Conservation (phyloP, 176 grass and related monocot species). For the Bolboschoenus planiculmis region DNA sequence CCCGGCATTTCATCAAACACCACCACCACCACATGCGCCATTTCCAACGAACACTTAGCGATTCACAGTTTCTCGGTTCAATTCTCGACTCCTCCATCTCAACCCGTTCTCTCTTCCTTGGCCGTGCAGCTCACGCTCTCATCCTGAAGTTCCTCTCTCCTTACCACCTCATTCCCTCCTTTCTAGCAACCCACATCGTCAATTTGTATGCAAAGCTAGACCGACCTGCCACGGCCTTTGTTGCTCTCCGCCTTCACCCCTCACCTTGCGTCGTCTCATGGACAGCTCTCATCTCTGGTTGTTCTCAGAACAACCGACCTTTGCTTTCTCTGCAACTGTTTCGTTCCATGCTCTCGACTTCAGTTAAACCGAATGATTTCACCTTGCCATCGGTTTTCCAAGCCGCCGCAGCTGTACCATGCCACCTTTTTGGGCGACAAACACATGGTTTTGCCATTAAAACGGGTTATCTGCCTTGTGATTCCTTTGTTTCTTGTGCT, state of each 20-base stretch:
- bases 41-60: neutral
- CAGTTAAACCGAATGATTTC: slow-evolving; percentile 77
- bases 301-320: slow-evolving; percentile 45
- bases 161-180: slow-evolving; percentile 30
- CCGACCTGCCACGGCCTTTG: slow-evolving; percentile 38
- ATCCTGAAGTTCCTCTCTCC: slow-evolving; percentile 34
- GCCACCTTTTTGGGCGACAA: slow-evolving; percentile 14
- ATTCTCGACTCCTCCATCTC: slow-evolving; percentile 44
- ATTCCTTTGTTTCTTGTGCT: slow-evolving; percentile 60
- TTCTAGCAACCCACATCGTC: slow-evolving; percentile 69
- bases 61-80: slow-evolving; percentile 44
- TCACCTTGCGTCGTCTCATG: slow-evolving; percentile 62
- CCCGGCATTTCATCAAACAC: neutral
- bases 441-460: slow-evolving; percentile 35
- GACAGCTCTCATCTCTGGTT: slow-evolving; percentile 66
- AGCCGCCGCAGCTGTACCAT: slow-evolving; percentile 34
- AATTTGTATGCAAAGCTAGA: slow-evolving; percentile 88
- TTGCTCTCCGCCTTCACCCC: slow-evolving; percentile 41
- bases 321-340: slow-evolving; percentile 47
- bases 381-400: slow-evolving; percentile 67
- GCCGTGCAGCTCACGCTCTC: slow-evolving; percentile 57
- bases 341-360: slow-evolving; percentile 48
- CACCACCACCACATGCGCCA: neutral
- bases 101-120: slow-evolving; percentile 31
- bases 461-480: slow-evolving; percentile 35